Evolutionary conservation across 176 grass and related monocot genomes (phyloP).

Genomic region (Musa itinerans): DNA sequence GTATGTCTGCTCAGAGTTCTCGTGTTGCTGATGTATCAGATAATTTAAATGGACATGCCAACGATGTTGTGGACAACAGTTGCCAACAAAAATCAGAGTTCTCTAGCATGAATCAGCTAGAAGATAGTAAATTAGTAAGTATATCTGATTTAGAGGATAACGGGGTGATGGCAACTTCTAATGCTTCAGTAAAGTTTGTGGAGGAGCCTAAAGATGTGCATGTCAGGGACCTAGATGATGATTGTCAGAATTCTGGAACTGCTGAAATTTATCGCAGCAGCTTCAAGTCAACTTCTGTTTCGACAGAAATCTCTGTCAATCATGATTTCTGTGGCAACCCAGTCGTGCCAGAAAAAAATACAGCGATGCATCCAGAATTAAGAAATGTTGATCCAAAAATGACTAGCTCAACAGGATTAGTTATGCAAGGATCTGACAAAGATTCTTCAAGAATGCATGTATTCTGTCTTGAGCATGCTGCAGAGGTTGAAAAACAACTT

Average conservation of each 20-base stretch:
- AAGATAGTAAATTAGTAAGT: constrained; percentile 13
- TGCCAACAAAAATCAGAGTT: constrained; percentile 47
- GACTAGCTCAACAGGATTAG: constrained; percentile 12
- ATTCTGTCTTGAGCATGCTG: constrained; percentile 93
- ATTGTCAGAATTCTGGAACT: constrained; percentile 2
- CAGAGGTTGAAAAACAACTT: constrained; percentile 82
- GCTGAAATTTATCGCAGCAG: not conserved
- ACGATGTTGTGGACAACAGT: constrained; percentile 39
- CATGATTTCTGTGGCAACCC: constrained; percentile 16
- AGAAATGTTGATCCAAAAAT: constrained; percentile 15
- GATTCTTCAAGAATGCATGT: constrained; percentile 96
- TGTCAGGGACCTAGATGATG: constrained; percentile 20
- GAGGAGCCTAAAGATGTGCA: constrained; percentile 17
- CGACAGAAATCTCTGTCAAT: not conserved
- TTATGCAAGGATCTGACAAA: constrained; percentile 46
- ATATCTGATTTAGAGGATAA: constrained; percentile 27
- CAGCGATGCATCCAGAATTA: constrained; percentile 2
- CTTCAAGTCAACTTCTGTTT: not conserved
- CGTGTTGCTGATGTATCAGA: constrained; percentile 23
- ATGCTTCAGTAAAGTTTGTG: constrained; percentile 27
- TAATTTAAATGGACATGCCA: constrained; percentile 27
- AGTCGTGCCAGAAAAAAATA: not conserved
- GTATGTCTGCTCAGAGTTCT: constrained; percentile 24
- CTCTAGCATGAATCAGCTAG: constrained; percentile 37
- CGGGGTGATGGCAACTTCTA: constrained; percentile 35